A percentile compares a stretch with the other conserved stretches of the same genome.
Conservation (phyloP, 129 eudicot species). For the Glebionis coronaria region DNA sequence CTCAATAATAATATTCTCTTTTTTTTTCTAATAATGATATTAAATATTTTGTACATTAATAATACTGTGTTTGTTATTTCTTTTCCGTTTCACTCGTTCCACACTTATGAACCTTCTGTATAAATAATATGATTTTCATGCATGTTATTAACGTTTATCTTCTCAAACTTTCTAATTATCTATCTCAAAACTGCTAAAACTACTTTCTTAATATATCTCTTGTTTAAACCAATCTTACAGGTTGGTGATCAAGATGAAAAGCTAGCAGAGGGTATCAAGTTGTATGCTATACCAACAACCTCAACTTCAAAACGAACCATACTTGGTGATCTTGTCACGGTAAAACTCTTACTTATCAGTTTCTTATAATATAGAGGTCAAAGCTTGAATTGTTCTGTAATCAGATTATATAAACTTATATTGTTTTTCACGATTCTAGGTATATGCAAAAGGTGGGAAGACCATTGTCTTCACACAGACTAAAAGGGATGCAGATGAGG, state of each 20-base stretch:
- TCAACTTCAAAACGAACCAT: conserved; percentile 76
- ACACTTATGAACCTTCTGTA: background rate
- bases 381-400: background rate
- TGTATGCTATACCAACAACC: conserved; percentile 74
- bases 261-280: conserved; percentile 94
- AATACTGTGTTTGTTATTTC: no score
- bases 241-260: conserved; percentile 96
- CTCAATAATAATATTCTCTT: background rate
- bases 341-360: conserved; percentile 18
- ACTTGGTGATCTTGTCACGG: conserved; percentile 86
- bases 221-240: conserved; percentile 43
- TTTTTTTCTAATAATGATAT: background rate
- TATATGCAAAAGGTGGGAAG: conserved; percentile 98
- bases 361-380: conserved; percentile 6
- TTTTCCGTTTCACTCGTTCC: background rate
- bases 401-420: background rate
- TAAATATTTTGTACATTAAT: background rate
- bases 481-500: conserved; percentile 97
- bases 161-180: background rate
- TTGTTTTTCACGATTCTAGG: conserved; percentile 41
- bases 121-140: no score
- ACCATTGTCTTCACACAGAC: conserved; percentile 95
- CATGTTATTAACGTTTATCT: no score
- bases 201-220: background rate
- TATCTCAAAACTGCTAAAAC: background rate